phyloP scores from a whole-genome alignment of 176 grass and related monocot genomes.

The Aegilops speltoides region DNA sequence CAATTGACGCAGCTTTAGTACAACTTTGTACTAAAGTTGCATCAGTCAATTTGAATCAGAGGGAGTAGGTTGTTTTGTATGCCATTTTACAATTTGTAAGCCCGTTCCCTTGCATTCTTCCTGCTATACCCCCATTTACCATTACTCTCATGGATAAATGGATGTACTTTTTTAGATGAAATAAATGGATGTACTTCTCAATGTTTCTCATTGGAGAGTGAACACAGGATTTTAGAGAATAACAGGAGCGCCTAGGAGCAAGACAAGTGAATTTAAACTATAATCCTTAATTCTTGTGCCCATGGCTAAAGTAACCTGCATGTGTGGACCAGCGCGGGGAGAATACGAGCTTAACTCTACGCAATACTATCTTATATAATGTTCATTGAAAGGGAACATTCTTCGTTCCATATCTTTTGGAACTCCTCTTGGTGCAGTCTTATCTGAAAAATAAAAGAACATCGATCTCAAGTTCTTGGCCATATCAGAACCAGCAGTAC shows the following conservation, averaged over 20 bases:
- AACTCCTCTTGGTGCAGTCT: not conserved
- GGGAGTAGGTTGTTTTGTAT: not conserved
- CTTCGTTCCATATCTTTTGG: not conserved
- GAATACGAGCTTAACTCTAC: not conserved
- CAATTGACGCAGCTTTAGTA: no score
- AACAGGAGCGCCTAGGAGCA: not conserved
- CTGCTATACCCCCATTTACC: not conserved
- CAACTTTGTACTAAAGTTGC: no score
- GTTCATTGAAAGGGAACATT: not conserved
- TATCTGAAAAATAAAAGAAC: not conserved
- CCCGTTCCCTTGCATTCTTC: not conserved
- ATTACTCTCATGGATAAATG: not conserved
- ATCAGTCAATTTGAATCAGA: no score
- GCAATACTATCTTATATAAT: not conserved
- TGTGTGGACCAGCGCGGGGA: not conserved
- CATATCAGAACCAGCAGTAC: not conserved
- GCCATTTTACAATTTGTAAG: not conserved
- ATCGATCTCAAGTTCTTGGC: not conserved
- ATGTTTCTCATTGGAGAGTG: not conserved
- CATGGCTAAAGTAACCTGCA: not conserved
- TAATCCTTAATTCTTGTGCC: not conserved
- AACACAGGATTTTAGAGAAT: not conserved
- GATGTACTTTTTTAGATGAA: not conserved
- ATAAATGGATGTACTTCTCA: not conserved
- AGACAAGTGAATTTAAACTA: not conserved